phyloP scores from a whole-genome alignment of 305 asterid species.

The Caryopteris hybrid region DNA sequence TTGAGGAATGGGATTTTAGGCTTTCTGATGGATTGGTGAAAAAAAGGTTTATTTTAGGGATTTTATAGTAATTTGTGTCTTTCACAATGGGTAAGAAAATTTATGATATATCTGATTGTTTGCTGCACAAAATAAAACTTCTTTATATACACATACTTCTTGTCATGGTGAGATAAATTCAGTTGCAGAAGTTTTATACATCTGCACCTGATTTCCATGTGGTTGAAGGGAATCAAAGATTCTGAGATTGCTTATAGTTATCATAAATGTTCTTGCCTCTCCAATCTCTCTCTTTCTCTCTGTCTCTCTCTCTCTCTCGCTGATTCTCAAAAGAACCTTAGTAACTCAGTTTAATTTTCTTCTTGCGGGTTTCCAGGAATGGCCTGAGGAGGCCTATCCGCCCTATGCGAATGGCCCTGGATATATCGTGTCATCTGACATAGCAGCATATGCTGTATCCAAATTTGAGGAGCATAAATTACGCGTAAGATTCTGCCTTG shows the following conservation, averaged over 20 bases:
- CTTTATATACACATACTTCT: not conserved
- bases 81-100: not conserved
- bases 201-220: not conserved
- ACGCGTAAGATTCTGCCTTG: slow-evolving; percentile 41
- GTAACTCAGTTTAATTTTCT: slow-evolving; percentile 10
- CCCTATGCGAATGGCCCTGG: slow-evolving; percentile 96
- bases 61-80: not conserved
- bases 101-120: not conserved
- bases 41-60: not conserved
- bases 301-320: too few relatives aligned
- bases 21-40: not conserved
- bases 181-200: not conserved
- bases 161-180: not conserved
- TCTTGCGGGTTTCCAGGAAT: slow-evolving; percentile 59
- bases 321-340: too few relatives aligned
- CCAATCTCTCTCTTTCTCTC: not conserved
- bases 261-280: not conserved
- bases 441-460: slow-evolving; percentile 55
- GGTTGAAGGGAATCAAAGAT: not conserved
- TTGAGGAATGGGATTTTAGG: not conserved
- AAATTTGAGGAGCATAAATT: slow-evolving; percentile 80
- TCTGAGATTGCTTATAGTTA: not conserved
- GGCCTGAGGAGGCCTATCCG: slow-evolving; percentile 95
- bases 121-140: not conserved
- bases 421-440: slow-evolving; percentile 71